These are phyloP conservation scores for Quercus ilex DNA, from an alignment of 306 rosid genomes.

Conservation along the genomic window DNA sequence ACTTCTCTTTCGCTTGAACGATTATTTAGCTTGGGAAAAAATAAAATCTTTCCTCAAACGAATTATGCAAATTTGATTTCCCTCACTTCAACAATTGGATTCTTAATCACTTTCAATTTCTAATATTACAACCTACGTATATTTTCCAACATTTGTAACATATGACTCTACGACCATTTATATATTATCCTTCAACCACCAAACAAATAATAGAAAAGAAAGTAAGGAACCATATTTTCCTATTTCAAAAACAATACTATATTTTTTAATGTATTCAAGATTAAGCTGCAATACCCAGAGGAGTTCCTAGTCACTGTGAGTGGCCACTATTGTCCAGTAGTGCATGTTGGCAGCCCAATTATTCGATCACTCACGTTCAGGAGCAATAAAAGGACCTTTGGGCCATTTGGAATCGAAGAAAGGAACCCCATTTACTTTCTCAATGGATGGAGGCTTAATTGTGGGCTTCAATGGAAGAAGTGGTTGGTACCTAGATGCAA, in stretches of 20 bases:
- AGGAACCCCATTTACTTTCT: constrained; percentile 58
- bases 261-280: constrained; percentile 19
- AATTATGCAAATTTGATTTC: too few relatives aligned
- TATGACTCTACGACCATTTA: too few relatives aligned
- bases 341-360: constrained; percentile 26
- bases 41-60: too few relatives aligned
- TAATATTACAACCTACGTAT: too few relatives aligned
- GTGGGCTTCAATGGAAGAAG: constrained; percentile 59
- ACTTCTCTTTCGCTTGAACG: too few relatives aligned
- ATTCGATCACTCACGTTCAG: constrained; percentile 53
- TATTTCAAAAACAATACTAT: background rate
- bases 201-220: too few relatives aligned
- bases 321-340: constrained; percentile 46
- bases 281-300: constrained; percentile 53
- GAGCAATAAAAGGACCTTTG: constrained; percentile 54
- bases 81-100: too few relatives aligned
- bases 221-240: too few relatives aligned
- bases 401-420: constrained; percentile 56
- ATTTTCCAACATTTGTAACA: too few relatives aligned
- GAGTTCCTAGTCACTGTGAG: constrained; percentile 48
- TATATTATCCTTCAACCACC: too few relatives aligned
- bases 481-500: constrained; percentile 52
- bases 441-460: constrained; percentile 47
- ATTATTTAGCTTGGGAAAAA: too few relatives aligned
- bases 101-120: too few relatives aligned